Evolutionary conservation across 148 eudicot genomes (phyloP).

Genomic region (Agrostemma githago): DNA sequence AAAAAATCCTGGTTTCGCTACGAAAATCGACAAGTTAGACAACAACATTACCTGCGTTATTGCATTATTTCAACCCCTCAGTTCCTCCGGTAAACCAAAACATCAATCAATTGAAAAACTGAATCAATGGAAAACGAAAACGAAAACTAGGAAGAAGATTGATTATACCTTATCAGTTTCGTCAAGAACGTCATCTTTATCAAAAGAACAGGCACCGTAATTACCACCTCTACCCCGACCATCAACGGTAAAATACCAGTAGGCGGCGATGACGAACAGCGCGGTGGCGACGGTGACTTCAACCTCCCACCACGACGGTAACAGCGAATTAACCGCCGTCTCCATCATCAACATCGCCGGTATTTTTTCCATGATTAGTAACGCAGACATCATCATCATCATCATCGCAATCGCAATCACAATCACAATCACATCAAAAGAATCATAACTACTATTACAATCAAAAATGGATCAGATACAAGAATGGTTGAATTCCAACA

Average conservation of each 20-base stretch:
- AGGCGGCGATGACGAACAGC: constrained; percentile 38
- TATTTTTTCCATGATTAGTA: constrained; percentile 12
- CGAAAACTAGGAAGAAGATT: neutral
- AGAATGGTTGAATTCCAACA: neutral
- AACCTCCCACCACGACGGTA: constrained; percentile 59
- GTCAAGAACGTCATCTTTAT: constrained; percentile 24
- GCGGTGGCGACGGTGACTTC: constrained; percentile 44
- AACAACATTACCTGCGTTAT: too few relatives aligned
- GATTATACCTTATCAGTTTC: constrained; percentile 36
- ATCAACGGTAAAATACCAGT: constrained; percentile 35
- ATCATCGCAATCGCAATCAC: neutral
- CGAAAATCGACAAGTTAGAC: too few relatives aligned
- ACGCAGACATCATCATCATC: neutral
- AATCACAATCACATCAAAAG: neutral
- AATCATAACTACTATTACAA: neutral
- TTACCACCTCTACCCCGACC: constrained; percentile 13
- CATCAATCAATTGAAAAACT: neutral
- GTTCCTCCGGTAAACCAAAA: neutral
- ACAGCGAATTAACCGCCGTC: constrained; percentile 30
- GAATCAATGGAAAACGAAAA: neutral
- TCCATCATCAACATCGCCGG: constrained; percentile 31
- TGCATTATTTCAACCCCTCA: neutral
- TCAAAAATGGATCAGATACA: neutral
- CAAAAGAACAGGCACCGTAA: constrained; percentile 16
- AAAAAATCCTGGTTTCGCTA: too few relatives aligned